Evolutionary conservation across 192 early-diverging fungal species (phyloP).

Genomic region (Lobosporangium transversale): DNA sequence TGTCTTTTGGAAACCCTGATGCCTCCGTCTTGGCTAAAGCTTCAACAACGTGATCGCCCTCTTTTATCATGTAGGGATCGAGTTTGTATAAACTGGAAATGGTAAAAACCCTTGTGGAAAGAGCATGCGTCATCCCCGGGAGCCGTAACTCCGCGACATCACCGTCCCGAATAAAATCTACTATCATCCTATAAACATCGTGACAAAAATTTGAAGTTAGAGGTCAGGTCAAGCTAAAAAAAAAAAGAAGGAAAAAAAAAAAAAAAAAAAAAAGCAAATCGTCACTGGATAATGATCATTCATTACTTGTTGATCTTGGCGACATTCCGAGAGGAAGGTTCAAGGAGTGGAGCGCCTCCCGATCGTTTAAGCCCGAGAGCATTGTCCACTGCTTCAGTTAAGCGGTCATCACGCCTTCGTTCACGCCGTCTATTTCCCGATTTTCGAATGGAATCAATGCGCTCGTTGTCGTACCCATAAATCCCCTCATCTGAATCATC

Average conservation of each 20-base stretch:
- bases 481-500: conserved; percentile 28
- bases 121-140: conserved; percentile 45
- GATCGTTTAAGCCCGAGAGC: conserved; percentile 3
- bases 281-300: background rate
- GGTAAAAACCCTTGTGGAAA: too few relatives aligned
- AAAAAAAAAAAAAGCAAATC: too few relatives aligned
- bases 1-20: too few relatives aligned
- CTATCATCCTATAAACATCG: conserved; percentile 13
- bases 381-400: conserved; percentile 3
- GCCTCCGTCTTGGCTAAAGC: too few relatives aligned
- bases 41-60: too few relatives aligned
- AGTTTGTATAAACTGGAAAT: too few relatives aligned
- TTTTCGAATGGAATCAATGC: conserved; percentile 16
- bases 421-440: background rate
- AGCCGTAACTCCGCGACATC: conserved; percentile 33
- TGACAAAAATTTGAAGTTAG: background rate
- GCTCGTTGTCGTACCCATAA: conserved; percentile 25
- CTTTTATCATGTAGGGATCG: too few relatives aligned
- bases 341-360: conserved; percentile 5
- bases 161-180: conserved; percentile 14
- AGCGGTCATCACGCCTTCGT: background rate
- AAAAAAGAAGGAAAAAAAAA: background rate
- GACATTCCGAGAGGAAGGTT: too few relatives aligned
- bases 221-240: background rate
- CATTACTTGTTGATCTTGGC: conserved; percentile 15